Evolutionary conservation across 371 early-diverging fungal species (phyloP).

Genomic region (Syncephalastrum sp.): DNA sequence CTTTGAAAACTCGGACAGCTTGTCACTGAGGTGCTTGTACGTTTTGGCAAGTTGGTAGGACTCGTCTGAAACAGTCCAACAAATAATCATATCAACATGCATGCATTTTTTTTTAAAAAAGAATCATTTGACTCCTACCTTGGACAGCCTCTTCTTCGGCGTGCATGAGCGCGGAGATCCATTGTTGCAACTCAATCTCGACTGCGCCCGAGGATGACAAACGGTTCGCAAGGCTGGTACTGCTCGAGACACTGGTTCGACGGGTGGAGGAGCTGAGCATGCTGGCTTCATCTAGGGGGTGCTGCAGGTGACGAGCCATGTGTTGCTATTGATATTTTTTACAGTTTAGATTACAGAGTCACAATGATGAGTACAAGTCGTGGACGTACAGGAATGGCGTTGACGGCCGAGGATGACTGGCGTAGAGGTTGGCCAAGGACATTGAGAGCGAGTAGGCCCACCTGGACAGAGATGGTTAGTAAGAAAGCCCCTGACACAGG

Average conservation of each 20-base stretch:
- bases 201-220: slow-evolving; percentile 24
- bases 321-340: slow-evolving; percentile 20
- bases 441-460: slow-evolving; percentile 25
- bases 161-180: slow-evolving; percentile 31
- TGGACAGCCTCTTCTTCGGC: slow-evolving; percentile 40
- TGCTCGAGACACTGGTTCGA: slow-evolving; percentile 47
- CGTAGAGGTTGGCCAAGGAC: slow-evolving; percentile 23
- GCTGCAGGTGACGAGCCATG: slow-evolving; percentile 20
- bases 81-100: background rate
- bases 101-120: background rate
- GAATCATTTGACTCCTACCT: slow-evolving; percentile 18
- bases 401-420: slow-evolving; percentile 5
- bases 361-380: background rate
- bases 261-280: slow-evolving; percentile 43
- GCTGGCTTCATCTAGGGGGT: slow-evolving; percentile 35
- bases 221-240: slow-evolving; percentile 26
- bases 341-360: background rate
- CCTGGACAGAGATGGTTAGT: slow-evolving; percentile 14
- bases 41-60: slow-evolving; percentile 50
- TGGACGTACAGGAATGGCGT: slow-evolving; percentile 18
- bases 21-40: slow-evolving; percentile 41
- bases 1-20: slow-evolving; percentile 41
- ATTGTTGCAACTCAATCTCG: slow-evolving; percentile 44
- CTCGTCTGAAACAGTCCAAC: slow-evolving; percentile 10
- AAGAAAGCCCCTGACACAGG: background rate